Evolutionary conservation across 2,329 filamentous ascomycete genomes (phyloP), one percentile per base, ranked within the genome.

Genomic region (Aspergillus candidus): DNA sequence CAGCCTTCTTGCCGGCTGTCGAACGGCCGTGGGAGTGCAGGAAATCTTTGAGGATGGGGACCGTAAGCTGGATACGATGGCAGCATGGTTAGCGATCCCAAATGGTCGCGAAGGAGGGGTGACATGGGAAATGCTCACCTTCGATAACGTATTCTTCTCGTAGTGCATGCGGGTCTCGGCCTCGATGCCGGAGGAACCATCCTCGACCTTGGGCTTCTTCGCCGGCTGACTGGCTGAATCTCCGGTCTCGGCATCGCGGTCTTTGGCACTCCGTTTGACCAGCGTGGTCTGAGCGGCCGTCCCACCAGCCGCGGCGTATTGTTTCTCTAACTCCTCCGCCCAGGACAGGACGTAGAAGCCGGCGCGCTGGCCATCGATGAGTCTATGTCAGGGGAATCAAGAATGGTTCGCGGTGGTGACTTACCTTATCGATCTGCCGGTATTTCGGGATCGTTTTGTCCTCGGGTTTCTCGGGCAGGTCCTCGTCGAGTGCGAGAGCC

Each of bases 401-500:
- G 8, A 27, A 35, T n/a, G 11, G 6, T 12, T 12, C 35, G 32
- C 6, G 22, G 22, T 10, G 22, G 22, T 4, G 22, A 45, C 55
- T 12, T 58, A 72, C 70, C 60, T 94, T 97, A 63, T 89, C 80
- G 43, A 98, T 97, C 53, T 94, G 88, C 54, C 79, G 84, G 66
- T 84, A 89, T 56, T 86, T 88, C 1, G 93, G 93, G 11, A 87
- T 63, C 0, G 93, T 97, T 52, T 85, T 83, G 60, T 98, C 93
- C 39, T 83, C 78, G 2, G 78, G 73, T 36, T 76, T 69, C 14
- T 86, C 83, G 0, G 90, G 90, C 1, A 94, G 71, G 53, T 96
- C 90, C 62, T 98, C 93, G 31, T 95, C 90, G 1, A 98, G 74
- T 0, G 93, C 93, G 45, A 96, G 76, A 6, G 87, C 85, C 67